Evolutionary conservation across 2,329 filamentous ascomycete genomes (phyloP).

Genomic region (Diaporthe longicolla): DNA sequence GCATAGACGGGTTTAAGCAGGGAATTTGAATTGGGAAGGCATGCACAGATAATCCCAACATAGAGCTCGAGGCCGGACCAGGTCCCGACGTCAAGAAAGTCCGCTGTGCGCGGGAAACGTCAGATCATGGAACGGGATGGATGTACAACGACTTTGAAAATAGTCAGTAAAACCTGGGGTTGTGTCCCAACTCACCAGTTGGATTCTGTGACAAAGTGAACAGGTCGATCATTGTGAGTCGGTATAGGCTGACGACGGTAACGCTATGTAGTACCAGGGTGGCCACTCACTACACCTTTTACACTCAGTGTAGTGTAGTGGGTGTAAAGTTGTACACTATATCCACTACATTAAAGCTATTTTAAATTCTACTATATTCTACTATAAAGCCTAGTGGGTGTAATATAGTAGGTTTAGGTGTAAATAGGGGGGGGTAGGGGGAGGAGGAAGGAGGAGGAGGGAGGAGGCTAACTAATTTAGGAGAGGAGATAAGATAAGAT

Average conservation of each 20-base stretch:
- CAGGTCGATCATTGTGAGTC: slow-evolving; percentile 16
- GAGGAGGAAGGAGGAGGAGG: too few species aligned
- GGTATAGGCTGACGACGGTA: slow-evolving; percentile 26
- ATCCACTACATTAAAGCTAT: too few species aligned
- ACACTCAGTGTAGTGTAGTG: too few species aligned
- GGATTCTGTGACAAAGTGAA: slow-evolving; percentile 24
- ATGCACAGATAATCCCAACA: slow-evolving; percentile 35
- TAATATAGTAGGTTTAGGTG: too few species aligned
- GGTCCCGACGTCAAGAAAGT: slow-evolving; percentile 19
- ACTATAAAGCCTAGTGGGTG: too few species aligned
- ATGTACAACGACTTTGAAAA: neutral
- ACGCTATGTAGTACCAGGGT: neutral
- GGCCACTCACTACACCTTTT: too few species aligned
- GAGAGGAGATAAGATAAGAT: too few species aligned
- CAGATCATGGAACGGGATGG: neutral
- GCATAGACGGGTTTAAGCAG: slow-evolving; percentile 28
- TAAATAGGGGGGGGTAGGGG: too few species aligned
- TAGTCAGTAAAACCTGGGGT: neutral
- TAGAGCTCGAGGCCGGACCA: slow-evolving; percentile 31
- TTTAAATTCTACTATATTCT: too few species aligned
- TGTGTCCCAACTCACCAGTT: slow-evolving; percentile 19
- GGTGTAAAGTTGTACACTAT: too few species aligned
- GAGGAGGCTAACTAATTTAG: too few species aligned
- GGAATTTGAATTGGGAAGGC: slow-evolving; percentile 31
- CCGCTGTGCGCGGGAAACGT: neutral